Evolutionary conservation across 2,329 filamentous ascomycete species (phyloP), one percentile per base, ranked within the genome.

Genomic region (Dothistroma pini): DNA sequence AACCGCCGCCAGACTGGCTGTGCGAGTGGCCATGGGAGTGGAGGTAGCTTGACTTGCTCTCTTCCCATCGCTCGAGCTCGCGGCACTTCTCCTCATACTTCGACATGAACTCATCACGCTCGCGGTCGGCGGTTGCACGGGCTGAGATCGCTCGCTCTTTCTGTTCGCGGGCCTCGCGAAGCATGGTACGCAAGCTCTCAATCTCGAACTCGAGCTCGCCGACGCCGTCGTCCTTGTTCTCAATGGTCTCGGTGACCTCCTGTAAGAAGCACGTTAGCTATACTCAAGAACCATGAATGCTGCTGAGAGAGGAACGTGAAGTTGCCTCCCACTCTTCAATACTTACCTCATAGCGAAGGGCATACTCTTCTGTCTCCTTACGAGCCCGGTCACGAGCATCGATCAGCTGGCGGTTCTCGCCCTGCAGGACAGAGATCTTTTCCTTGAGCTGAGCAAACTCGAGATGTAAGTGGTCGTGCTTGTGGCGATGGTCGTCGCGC

Each of bases 141-240:
- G 70, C 68, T 5, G 70, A 53, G 56, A 72, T 71, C 44, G 70
- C 71, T n/a, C 66, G 60, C 44, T 72, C 70, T 29, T 69, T 70
- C 59, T 72, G 70, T 60, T 72, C 68, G n/a, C 66, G 67, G 4
- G 70, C 65, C 29, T 72, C 69, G 22, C 62, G 61, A 35, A 72
- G 64, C 58, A 70, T 60, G 25, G 63, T 61, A 52, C 69, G 65
- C 29, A 73, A 66, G 41, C 51, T 66, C 31, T 73, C 70, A 56
- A 72, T 71, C 54, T 73, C 70, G 54, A 63, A 68, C 56, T 72
- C 67, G 25, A 69, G 62, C 50, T 71, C 70, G 22, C 61, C 64
- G 48, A 57, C 62, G 35, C 65, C 64, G 59, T 69, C 64, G 31
- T 65, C 55, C 38, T 58, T 63, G 31, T 65, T 62, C 29, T 66